phyloP scores from a whole-genome alignment of 2,329 filamentous ascomycete genomes.

The Arthrobotrys entomopaga region DNA sequence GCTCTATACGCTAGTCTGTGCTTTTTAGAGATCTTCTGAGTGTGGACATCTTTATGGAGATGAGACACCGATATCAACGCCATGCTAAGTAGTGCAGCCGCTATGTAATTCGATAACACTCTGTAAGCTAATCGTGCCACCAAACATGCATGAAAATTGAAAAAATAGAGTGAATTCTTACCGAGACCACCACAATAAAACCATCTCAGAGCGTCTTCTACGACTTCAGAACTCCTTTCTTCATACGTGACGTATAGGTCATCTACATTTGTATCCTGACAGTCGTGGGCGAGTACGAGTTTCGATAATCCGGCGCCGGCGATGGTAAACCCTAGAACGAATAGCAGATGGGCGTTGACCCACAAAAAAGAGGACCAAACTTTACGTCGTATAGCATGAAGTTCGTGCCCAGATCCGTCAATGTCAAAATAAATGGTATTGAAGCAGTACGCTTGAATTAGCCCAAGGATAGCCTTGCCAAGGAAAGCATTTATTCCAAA shows the following conservation, averaged over 20 bases:
- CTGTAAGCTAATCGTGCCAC: not conserved
- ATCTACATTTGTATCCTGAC: conserved; percentile 64
- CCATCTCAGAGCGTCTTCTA: conserved; percentile 69
- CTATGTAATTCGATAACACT: conserved; percentile 50
- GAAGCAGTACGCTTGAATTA: conserved; percentile 70
- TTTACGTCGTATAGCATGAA: conserved; percentile 71
- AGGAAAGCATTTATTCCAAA: conserved; percentile 70
- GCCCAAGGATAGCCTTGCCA: conserved; percentile 71
- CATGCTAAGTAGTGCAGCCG: conserved; percentile 59
- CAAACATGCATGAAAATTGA: no score
- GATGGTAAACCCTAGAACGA: conserved; percentile 72
- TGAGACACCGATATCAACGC: conserved; percentile 67
- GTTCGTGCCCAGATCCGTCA: conserved; percentile 68
- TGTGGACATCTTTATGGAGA: conserved; percentile 67
- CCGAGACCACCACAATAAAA: conserved; percentile 74
- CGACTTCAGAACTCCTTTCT: conserved; percentile 65
- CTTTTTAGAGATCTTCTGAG: conserved; percentile 66
- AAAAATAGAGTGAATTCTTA: conserved; percentile 59
- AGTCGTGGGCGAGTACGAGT: conserved; percentile 71
- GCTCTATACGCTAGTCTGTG: conserved; percentile 67
- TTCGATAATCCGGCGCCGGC: conserved; percentile 69
- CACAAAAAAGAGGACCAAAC: conserved; percentile 66
- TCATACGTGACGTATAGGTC: conserved; percentile 67
- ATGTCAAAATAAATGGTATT: conserved; percentile 75
- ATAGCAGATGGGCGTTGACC: conserved; percentile 70